Evolutionary conservation across 2,329 filamentous ascomycete species (phyloP).

Genomic region (Colletotrichum kahawae): DNA sequence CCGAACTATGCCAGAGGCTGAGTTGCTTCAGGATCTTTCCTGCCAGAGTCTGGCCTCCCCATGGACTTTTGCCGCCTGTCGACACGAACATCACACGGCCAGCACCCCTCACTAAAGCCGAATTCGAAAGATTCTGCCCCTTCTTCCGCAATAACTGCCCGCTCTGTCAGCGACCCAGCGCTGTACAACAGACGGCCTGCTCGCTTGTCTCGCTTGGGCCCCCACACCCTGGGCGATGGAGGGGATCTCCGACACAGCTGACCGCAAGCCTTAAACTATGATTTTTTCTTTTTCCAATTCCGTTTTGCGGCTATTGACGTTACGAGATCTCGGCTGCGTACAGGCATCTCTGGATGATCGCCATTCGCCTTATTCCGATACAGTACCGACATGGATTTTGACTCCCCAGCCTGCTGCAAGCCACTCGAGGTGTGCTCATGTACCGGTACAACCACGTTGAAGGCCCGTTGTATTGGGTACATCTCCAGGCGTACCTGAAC

Average conservation of each 20-base stretch:
- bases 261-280: not conserved
- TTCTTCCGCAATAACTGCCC: not conserved
- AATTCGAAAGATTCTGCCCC: not conserved
- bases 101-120: not conserved
- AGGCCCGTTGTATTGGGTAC: not conserved
- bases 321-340: not conserved
- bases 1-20: not conserved
- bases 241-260: not conserved
- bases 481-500: not conserved
- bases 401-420: not conserved
- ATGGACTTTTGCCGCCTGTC: not conserved
- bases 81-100: not conserved
- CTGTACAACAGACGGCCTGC: not conserved
- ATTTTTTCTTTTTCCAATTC: not conserved
- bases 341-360: not conserved
- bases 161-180: not conserved
- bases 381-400: not conserved
- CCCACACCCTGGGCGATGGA: not conserved
- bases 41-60: not conserved
- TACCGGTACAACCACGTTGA: not conserved
- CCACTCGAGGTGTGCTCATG: not conserved
- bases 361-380: conserved; percentile 11
- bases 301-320: not conserved
- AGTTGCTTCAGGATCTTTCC: not conserved
- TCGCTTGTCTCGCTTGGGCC: not conserved